A percentile compares a stretch with the other conserved stretches of the same genome.
These are phyloP conservation scores for Ceratocystis colombiana DNA, from an alignment of 2,329 filamentous ascomycete species.

Conservation along the genomic window DNA sequence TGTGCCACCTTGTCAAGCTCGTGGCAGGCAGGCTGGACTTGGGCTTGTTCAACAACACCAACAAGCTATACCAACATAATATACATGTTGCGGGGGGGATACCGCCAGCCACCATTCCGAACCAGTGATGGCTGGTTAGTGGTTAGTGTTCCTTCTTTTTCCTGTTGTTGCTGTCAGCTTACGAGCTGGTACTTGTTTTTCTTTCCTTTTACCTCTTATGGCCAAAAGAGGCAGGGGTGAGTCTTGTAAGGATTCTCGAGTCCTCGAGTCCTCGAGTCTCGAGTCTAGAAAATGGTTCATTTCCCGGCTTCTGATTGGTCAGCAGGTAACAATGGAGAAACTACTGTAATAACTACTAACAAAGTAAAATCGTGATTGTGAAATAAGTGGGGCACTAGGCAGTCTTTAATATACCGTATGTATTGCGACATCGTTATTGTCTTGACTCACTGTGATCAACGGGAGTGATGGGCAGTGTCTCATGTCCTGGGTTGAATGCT, in stretches of 20 bases:
- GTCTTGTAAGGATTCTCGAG: neutral
- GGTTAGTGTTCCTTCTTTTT: neutral
- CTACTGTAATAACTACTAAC: neutral
- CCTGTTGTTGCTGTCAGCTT: constrained; percentile 2
- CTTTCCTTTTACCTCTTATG: too few species aligned
- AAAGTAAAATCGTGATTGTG: neutral
- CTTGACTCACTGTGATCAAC: neutral
- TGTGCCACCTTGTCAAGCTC: constrained; percentile 3
- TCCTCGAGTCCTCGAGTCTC: neutral
- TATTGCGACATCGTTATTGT: neutral
- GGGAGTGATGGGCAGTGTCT: neutral
- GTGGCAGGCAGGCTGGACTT: neutral
- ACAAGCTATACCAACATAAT: neutral
- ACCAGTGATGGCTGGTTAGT: neutral
- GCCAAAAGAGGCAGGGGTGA: neutral
- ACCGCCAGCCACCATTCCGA: neutral
- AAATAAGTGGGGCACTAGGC: neutral
- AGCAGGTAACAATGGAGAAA: neutral
- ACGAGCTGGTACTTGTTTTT: neutral
- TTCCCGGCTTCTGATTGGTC: neutral
- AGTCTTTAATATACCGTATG: neutral
- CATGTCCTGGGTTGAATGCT: neutral
- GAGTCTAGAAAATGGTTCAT: neutral
- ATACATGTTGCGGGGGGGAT: neutral
- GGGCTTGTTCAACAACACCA: neutral